These are phyloP conservation scores for Austroboletus niveus DNA, from an alignment of 1,284 basidiomycete genomes.

Conservation along the genomic window DNA sequence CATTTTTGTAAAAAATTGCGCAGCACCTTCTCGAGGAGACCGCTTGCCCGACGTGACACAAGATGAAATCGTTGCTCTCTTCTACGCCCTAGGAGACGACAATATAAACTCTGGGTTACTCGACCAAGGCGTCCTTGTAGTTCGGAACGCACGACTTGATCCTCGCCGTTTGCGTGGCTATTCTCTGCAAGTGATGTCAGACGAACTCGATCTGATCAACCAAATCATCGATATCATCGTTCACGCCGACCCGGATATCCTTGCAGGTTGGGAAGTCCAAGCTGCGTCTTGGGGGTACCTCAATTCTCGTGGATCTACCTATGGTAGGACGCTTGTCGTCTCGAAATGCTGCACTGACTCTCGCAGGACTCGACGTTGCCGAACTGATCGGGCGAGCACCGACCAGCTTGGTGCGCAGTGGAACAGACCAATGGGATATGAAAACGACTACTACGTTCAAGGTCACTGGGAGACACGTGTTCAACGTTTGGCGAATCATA, in stretches of 20 bases:
- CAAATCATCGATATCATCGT: constrained; percentile 73
- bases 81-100: constrained; percentile 60
- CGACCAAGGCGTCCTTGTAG: constrained; percentile 62
- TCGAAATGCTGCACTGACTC: background rate
- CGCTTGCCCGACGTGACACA: constrained; percentile 69
- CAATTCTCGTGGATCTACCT: constrained; percentile 60
- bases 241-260: constrained; percentile 86
- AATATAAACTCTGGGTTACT: constrained; percentile 36
- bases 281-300: constrained; percentile 90
- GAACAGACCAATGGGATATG: constrained; percentile 70
- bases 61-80: constrained; percentile 73
- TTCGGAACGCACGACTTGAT: constrained; percentile 43
- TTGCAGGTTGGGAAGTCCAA: constrained; percentile 93
- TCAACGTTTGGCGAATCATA: constrained; percentile 94
- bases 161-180: constrained; percentile 43
- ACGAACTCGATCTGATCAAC: constrained; percentile 85
- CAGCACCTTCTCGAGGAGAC: constrained; percentile 63
- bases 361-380: constrained; percentile 63
- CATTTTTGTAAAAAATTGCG: background rate
- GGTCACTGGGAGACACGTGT: constrained; percentile 84
- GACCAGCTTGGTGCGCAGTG: constrained; percentile 33
- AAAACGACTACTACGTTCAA: constrained; percentile 82
- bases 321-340: constrained; percentile 44
- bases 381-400: constrained; percentile 73
- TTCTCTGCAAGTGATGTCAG: constrained; percentile 55